These are phyloP conservation scores for Hypoxylon lienhwacheense DNA, from an alignment of 495 filamentous ascomycete genomes.

Conservation along the genomic window DNA sequence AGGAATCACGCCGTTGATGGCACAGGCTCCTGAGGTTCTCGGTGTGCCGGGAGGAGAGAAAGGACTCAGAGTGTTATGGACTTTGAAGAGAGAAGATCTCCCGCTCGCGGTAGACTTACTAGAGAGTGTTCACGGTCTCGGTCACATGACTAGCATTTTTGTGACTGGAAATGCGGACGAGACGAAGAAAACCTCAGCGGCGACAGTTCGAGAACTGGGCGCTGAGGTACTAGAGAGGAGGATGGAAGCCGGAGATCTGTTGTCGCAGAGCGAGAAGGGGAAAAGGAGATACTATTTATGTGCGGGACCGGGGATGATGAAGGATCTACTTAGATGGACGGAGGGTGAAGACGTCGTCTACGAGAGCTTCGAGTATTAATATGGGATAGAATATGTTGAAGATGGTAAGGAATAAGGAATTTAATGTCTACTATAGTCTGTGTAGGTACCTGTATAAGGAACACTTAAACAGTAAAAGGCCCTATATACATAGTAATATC, in stretches of 20 bases:
- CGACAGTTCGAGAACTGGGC: slow-evolving; percentile 39
- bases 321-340: slow-evolving; percentile 62
- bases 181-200: slow-evolving; percentile 29
- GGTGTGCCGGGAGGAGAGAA: slow-evolving; percentile 27
- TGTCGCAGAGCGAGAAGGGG: slow-evolving; percentile 41
- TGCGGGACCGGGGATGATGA: slow-evolving; percentile 59
- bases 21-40: slow-evolving; percentile 57
- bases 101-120: slow-evolving; percentile 64
- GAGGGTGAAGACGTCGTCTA: slow-evolving; percentile 61
- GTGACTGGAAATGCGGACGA: slow-evolving; percentile 55
- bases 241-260: slow-evolving; percentile 58
- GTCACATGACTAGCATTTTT: slow-evolving; percentile 58
- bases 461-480: no score
- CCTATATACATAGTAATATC: no score
- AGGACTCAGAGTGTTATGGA: slow-evolving; percentile 65
- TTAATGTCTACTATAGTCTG: no score
- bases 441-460: no score
- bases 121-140: slow-evolving; percentile 53
- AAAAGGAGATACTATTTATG: slow-evolving; percentile 67
- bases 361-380: slow-evolving; percentile 75
- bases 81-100: slow-evolving; percentile 61
- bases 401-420: no score
- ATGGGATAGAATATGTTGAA: no score
- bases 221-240: slow-evolving; percentile 53
- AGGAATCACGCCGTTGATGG: slow-evolving; percentile 76